Evolutionary conservation across 2,329 filamentous ascomycete species (phyloP), one percentile per base, ranked within the genome.

Genomic region (Colletotrichum camelliae): DNA sequence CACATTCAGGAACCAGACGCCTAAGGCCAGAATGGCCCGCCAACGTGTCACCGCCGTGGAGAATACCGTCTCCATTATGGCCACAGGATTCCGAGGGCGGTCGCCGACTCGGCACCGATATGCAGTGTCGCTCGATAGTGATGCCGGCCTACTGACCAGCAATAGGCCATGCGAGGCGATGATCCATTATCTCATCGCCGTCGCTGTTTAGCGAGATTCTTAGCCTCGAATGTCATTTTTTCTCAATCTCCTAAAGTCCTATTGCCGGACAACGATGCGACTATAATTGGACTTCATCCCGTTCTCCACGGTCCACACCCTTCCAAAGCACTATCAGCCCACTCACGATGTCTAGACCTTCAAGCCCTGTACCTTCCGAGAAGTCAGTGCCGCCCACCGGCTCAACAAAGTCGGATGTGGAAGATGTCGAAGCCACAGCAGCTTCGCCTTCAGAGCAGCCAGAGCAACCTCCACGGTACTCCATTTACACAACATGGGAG

Each of bases 401-500:
- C 2, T 73, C 65, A 16, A 57, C 70, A 3, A 76, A 76, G 21
- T 60, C 70, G 5, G 52, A 29, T 9, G 27, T 58, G n/a, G 60
- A 69, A 55, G 70, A 76, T 18, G 65, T 74, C 7, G 74, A 76
- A 43, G 48, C 58, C n/a, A 52, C 43, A 13, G 43, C 43, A 52
- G 64, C 60, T 78, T 27, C 57, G 4, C 62, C 57, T 4, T 21
- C 62, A 24, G 73, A 64, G 18, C 43, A 21, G 1, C 60, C 37
- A 7, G 24, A 67, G 64, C 52, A 71, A 5, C 67, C 76, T 12
- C 78, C 79, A 5, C 80, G 80, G 5, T 88, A 86, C 43, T 86
- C 86, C 2, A 77, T 84, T 72, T 85, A 85, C 78, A 84, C 85
- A 7, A 73, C 78, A 75, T 84, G 84, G 82, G 79, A 86, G 57